These are phyloP conservation scores for Globisporangium ultimum DNA, from an alignment of 352 stramenopile species.

Conservation along the genomic window DNA sequence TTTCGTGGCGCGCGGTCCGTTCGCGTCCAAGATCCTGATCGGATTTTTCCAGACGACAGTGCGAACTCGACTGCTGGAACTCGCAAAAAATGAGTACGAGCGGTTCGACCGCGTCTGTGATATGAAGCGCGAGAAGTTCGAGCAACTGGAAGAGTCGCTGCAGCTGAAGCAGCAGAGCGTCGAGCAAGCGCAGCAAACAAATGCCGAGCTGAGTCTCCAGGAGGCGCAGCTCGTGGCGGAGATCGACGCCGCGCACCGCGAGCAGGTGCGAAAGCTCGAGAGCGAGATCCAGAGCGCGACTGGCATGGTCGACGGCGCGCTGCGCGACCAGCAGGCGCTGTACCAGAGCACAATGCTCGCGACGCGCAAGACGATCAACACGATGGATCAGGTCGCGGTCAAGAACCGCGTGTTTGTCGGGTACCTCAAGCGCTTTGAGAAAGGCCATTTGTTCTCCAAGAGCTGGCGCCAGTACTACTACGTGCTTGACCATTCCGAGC, in stretches of 20 bases:
- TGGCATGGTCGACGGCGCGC: conserved; percentile 40
- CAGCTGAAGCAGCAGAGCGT: conserved; percentile 48
- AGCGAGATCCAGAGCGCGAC: conserved; percentile 33
- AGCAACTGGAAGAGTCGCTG: conserved; percentile 45
- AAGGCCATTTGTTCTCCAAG: conserved; percentile 66
- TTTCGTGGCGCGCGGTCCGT: conserved; percentile 60
- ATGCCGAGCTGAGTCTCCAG: conserved; percentile 44
- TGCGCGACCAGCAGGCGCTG: conserved; percentile 56
- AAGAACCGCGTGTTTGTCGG: conserved; percentile 64
- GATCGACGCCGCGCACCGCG: conserved; percentile 39
- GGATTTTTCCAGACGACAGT: conserved; percentile 60
- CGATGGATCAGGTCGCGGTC: conserved; percentile 62
- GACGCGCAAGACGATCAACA: conserved; percentile 72
- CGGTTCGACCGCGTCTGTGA: conserved; percentile 55
- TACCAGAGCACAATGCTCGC: conserved; percentile 80
- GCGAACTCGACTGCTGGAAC: conserved; percentile 34
- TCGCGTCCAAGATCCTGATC: conserved; percentile 42
- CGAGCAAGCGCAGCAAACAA: conserved; percentile 38
- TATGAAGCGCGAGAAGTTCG: conserved; percentile 39
- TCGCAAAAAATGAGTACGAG: conserved; percentile 56
- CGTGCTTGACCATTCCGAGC: conserved; percentile 57
- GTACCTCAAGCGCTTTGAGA: conserved; percentile 77
- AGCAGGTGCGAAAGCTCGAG: conserved; percentile 37
- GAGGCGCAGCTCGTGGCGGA: conserved; percentile 43
- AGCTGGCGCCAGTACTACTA: conserved; percentile 81